Evolutionary conservation across 2,329 filamentous ascomycete species (phyloP), one percentile per base, ranked within the genome.

Genomic region (Bipolaris sorokiniana): DNA sequence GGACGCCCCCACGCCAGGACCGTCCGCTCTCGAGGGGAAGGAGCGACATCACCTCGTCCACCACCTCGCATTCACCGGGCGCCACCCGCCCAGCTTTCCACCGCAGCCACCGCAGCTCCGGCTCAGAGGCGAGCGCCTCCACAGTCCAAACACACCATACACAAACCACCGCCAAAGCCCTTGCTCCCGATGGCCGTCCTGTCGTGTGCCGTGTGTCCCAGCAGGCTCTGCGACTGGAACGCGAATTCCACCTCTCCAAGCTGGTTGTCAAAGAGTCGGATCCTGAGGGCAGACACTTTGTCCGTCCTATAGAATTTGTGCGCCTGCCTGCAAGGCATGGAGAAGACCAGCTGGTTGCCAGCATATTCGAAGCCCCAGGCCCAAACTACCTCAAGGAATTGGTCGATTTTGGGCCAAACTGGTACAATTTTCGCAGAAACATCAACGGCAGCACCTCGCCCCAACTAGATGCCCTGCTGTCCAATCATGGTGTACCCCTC

Each of bases 181-280:
- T 71, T 72, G n/a, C 77, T 69, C 60, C 47, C 31, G 58, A 69
- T 62, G 46, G 82, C 76, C 41, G 59, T 71, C 83, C 84, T 7
- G 88, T 97, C 5, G 82, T 97, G 26, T 94, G 92, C 41, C 88
- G 92, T 20, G 83, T 97, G 42, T 97, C 93, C 0, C 88, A 86
- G 60, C 91, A 97, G 77, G 84, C 89, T 15, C 81, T 97, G 50
- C 87, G 93, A 7, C 86, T 97, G 66, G 93, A 98, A 79, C 84
- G 93, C 60, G 89, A 94, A 55, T 97, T 90, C 70, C 90, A 96
- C 67, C 90, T 95, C 64, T 86, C 88, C 70, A 91, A 90, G 76
- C 86, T 82, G 58, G 81, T 97, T 47, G 86, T 88, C 37, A 82
- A 85, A 53, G 87, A 87, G 13, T 88, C 87, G 23, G 91, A 96